These are phyloP conservation scores for Exophiala aquamarina DNA, from an alignment of 2,329 filamentous ascomycete species.

Conservation along the genomic window DNA sequence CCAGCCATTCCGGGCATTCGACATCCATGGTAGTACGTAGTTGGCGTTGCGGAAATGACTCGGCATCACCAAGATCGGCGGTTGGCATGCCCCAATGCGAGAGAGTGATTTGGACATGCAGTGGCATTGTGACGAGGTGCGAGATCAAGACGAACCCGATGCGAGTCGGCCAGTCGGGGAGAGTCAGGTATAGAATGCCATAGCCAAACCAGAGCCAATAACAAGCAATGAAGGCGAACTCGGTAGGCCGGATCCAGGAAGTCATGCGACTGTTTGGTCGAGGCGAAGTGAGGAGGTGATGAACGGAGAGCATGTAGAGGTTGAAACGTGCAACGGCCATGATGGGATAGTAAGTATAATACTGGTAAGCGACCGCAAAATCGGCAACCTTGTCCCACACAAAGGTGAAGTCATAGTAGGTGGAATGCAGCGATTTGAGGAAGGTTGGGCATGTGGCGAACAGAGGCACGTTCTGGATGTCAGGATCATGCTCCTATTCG, in stretches of 20 bases:
- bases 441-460: slow-evolving; percentile 83
- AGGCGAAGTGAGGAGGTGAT: slow-evolving; percentile 62
- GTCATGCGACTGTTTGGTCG: slow-evolving; percentile 72
- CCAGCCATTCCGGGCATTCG: slow-evolving; percentile 84
- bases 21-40: slow-evolving; percentile 91
- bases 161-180: slow-evolving; percentile 68
- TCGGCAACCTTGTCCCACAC: slow-evolving; percentile 70
- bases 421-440: slow-evolving; percentile 68
- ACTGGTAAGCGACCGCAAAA: slow-evolving; percentile 69
- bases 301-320: slow-evolving; percentile 74
- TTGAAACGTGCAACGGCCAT: slow-evolving; percentile 83
- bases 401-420: slow-evolving; percentile 80
- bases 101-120: slow-evolving; percentile 87
- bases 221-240: slow-evolving; percentile 70
- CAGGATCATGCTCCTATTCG: slow-evolving; percentile 75
- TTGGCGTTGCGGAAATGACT: slow-evolving; percentile 89
- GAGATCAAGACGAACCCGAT: slow-evolving; percentile 75
- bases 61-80: slow-evolving; percentile 74
- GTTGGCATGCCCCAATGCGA: slow-evolving; percentile 95
- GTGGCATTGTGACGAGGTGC: slow-evolving; percentile 74
- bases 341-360: slow-evolving; percentile 79
- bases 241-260: slow-evolving; percentile 80
- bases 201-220: slow-evolving; percentile 91
- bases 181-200: slow-evolving; percentile 67
- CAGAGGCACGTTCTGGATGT: slow-evolving; percentile 86